phyloP scores from a whole-genome alignment of 2,329 filamentous ascomycete species.

The Fusarium equiseti region DNA sequence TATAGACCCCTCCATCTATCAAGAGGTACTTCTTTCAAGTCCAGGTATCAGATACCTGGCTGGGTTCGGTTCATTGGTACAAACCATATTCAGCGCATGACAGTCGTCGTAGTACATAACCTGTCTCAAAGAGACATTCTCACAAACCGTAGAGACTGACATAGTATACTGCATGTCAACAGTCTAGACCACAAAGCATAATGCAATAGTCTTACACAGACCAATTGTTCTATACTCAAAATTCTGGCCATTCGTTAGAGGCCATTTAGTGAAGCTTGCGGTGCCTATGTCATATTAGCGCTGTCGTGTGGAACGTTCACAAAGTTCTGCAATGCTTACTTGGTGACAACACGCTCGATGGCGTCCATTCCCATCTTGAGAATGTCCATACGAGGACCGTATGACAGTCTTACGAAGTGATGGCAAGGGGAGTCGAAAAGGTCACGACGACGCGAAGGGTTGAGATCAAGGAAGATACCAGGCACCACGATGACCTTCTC shows the following conservation, averaged over 20 bases:
- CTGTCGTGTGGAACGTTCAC: not conserved
- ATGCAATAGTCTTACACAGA: not conserved
- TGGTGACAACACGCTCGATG: slow-evolving; percentile 83
- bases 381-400: slow-evolving; percentile 84
- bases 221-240: not conserved
- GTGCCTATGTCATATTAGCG: slow-evolving; percentile 38
- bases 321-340: slow-evolving; percentile 60
- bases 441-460: slow-evolving; percentile 88
- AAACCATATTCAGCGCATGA: not conserved
- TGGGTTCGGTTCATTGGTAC: not conserved
- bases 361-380: slow-evolving; percentile 84
- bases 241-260: not conserved
- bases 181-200: not conserved
- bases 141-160: not conserved
- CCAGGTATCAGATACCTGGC: not conserved
- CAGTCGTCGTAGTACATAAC: not conserved
- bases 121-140: not conserved
- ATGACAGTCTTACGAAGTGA: slow-evolving; percentile 87
- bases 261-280: slow-evolving; percentile 33
- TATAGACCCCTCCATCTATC: not conserved
- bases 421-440: slow-evolving; percentile 96
- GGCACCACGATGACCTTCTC: slow-evolving; percentile 98
- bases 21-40: slow-evolving; percentile 6
- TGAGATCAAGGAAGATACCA: slow-evolving; percentile 97
- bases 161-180: not conserved